phyloP scores from a whole-genome alignment of 805 yeast species.

The Cyberlindnera galapagoensis region DNA sequence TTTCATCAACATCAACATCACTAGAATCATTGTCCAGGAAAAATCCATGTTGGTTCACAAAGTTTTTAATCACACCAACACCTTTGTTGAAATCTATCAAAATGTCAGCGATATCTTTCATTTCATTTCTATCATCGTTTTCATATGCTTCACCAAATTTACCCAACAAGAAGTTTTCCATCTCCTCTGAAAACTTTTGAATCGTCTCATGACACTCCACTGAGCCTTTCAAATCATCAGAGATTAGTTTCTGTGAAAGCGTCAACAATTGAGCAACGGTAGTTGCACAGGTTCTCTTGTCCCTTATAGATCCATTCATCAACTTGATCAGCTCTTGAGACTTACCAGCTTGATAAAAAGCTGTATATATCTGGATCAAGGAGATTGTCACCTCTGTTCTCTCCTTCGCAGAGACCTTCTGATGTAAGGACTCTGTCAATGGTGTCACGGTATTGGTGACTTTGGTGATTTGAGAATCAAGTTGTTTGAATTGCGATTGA shows the following conservation, averaged over 20 bases:
- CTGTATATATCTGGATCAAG: slow-evolving; percentile 68
- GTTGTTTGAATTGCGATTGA: slow-evolving; percentile 38
- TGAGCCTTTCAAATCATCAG: slow-evolving; percentile 43
- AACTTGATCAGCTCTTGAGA: slow-evolving; percentile 53
- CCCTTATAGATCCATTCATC: slow-evolving; percentile 45
- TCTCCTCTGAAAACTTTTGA: slow-evolving; percentile 63
- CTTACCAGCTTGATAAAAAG: slow-evolving; percentile 47
- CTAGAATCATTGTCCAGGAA: slow-evolving; percentile 35
- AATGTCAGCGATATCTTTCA: slow-evolving; percentile 72
- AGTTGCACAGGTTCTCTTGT: slow-evolving; percentile 61
- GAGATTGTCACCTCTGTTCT: slow-evolving; percentile 67
- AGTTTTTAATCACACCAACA: slow-evolving; percentile 70
- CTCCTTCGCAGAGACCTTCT: slow-evolving; percentile 65
- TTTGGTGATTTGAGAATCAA: slow-evolving; percentile 48
- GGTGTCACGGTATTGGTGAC: slow-evolving; percentile 61
- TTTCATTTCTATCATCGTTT: slow-evolving; percentile 56
- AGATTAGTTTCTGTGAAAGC: slow-evolving; percentile 58
- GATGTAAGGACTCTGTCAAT: slow-evolving; percentile 59
- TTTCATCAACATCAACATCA: slow-evolving; percentile 34
- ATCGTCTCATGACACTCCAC: slow-evolving; percentile 34
- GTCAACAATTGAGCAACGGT: slow-evolving; percentile 58
- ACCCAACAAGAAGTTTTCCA: slow-evolving; percentile 67
- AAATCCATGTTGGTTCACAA: slow-evolving; percentile 72
- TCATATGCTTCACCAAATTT: slow-evolving; percentile 72
- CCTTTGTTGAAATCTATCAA: slow-evolving; percentile 82